Percentiles rank a stretch among this genome's conserved stretches.
Evolutionary conservation across 768 basidiomycete genomes (phyloP).

Genomic region (Termitomyces sp.): DNA sequence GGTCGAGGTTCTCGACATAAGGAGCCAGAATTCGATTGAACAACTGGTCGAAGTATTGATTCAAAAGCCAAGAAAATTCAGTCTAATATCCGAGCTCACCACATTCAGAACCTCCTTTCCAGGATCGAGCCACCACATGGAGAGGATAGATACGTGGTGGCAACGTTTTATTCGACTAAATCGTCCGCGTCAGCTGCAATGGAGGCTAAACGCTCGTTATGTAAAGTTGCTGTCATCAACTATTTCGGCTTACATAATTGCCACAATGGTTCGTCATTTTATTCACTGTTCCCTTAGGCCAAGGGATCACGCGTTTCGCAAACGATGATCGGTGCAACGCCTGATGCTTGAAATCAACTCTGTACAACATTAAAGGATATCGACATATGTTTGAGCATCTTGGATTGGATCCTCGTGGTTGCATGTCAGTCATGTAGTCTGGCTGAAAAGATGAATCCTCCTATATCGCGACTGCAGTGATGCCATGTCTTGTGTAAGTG

Average conservation of each 20-base stretch:
- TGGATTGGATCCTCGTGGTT: neutral
- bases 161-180: neutral
- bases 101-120: constrained; percentile 81
- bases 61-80: neutral
- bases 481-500: neutral
- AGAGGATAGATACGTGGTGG: neutral
- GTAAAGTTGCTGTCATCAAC: constrained; percentile 4
- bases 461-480: neutral
- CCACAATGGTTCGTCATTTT: neutral
- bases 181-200: neutral
- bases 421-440: neutral
- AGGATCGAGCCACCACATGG: constrained; percentile 86
- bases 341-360: neutral
- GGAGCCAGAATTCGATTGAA: constrained; percentile 91
- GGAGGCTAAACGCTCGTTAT: neutral
- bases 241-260: neutral
- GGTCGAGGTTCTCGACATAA: constrained; percentile 94
- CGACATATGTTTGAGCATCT: neutral
- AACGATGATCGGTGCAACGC: neutral
- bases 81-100: constrained; percentile 35
- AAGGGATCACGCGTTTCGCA: neutral
- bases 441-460: neutral
- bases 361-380: neutral
- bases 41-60: constrained; percentile 29
- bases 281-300: too few species aligned